phyloP scores from a whole-genome alignment of 495 filamentous ascomycete species.

The Daldinia decipiens region DNA sequence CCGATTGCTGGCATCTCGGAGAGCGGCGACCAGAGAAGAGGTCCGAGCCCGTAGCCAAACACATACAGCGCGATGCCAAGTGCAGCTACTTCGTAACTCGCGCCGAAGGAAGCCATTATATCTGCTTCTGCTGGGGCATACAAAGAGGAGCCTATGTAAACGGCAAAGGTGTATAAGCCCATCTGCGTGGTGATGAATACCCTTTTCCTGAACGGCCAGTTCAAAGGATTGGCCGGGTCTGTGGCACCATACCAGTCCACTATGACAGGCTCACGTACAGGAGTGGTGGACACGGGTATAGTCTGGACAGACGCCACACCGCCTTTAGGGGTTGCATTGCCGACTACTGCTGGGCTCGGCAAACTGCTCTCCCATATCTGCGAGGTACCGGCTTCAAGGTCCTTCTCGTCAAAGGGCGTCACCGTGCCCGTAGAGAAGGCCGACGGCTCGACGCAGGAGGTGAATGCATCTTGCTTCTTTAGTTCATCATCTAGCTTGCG shows the following conservation, averaged over 20 bases:
- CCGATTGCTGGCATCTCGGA: slow-evolving; percentile 74
- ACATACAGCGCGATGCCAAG: slow-evolving; percentile 69
- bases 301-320: not conserved
- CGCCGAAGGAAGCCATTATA: slow-evolving; percentile 59
- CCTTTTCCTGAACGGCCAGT: slow-evolving; percentile 57
- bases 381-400: slow-evolving; percentile 29
- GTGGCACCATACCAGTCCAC: slow-evolving; percentile 65
- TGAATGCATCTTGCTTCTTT: slow-evolving; percentile 13
- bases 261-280: slow-evolving; percentile 48
- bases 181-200: slow-evolving; percentile 63
- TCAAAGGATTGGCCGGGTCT: slow-evolving; percentile 66
- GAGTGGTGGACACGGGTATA: slow-evolving; percentile 3
- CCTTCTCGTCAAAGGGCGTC: slow-evolving; percentile 35
- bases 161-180: slow-evolving; percentile 60
- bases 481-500: slow-evolving; percentile 40
- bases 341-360: slow-evolving; percentile 3
- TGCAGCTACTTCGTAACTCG: slow-evolving; percentile 63
- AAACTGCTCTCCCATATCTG: slow-evolving; percentile 13
- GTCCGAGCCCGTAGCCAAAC: slow-evolving; percentile 69
- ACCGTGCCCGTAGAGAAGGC: slow-evolving; percentile 25
- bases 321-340: slow-evolving; percentile 4
- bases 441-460: slow-evolving; percentile 10
- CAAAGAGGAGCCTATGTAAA: slow-evolving; percentile 61
- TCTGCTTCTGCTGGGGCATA: slow-evolving; percentile 57
- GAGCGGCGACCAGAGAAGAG: slow-evolving; percentile 58